phyloP scores from a whole-genome alignment of 495 filamentous ascomycete genomes.

The Aspergillus biplanus region DNA sequence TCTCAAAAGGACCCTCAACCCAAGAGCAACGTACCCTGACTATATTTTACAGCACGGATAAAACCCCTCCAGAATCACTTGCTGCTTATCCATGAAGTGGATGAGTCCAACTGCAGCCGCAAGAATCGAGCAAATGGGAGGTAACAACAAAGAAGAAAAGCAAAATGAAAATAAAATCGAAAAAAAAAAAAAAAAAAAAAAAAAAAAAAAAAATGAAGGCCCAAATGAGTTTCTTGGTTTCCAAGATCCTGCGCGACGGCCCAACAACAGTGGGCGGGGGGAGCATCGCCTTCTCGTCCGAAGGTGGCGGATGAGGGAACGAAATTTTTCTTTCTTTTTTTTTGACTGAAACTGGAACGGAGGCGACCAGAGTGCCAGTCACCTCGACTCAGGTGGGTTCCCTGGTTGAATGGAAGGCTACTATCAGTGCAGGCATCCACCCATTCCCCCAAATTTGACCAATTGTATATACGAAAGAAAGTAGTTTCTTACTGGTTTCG shows the following conservation, averaged over 20 bases:
- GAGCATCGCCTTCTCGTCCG: not conserved
- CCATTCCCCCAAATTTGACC: constrained; percentile 13
- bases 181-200: not conserved
- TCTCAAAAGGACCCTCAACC: not conserved
- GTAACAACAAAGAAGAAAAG: not conserved
- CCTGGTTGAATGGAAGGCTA: constrained; percentile 23
- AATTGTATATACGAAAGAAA: constrained; percentile 10
- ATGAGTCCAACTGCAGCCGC: constrained; percentile 23
- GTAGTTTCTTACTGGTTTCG: constrained; percentile 21
- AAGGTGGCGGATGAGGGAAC: constrained; percentile 27
- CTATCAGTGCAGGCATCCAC: constrained; percentile 24
- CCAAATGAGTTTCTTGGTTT: constrained; percentile 8
- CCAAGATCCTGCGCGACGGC: constrained; percentile 28
- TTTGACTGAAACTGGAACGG: constrained; percentile 25
- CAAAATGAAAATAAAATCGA: not conserved
- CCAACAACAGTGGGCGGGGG: constrained; percentile 28
- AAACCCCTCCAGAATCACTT: not conserved
- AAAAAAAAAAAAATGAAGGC: not conserved
- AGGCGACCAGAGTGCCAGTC: constrained; percentile 11
- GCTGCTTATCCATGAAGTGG: constrained; percentile 13
- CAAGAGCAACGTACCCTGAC: not conserved
- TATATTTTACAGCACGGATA: constrained; percentile 13
- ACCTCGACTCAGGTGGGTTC: constrained; percentile 18
- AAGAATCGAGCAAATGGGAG: not conserved
- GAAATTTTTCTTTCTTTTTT: constrained; percentile 19